Evolutionary conservation across 495 filamentous ascomycete species (phyloP).

Genomic region (Xanthoparmelia taractica): DNA sequence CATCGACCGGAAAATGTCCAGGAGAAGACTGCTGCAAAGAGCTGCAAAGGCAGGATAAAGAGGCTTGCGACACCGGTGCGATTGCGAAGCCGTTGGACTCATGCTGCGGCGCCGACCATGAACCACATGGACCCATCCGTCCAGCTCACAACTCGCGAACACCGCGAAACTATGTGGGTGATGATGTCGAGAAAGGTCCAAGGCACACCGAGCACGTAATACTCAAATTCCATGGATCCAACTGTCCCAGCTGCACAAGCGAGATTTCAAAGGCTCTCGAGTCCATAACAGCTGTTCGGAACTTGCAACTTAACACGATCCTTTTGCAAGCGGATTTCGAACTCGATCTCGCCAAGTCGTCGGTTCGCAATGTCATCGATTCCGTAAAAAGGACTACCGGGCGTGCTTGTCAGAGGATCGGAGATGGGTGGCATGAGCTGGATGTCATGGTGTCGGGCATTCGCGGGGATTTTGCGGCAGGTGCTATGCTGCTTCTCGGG

Average conservation of each 20-base stretch:
- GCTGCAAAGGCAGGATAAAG: not conserved
- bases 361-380: slow-evolving; percentile 39
- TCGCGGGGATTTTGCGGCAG: not conserved
- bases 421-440: not conserved
- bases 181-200: not conserved
- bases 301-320: slow-evolving; percentile 53
- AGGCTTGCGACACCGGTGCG: not conserved
- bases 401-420: slow-evolving; percentile 45
- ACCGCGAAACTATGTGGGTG: not conserved
- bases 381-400: slow-evolving; percentile 49
- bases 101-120: not conserved
- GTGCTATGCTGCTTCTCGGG: not conserved
- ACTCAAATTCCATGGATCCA: slow-evolving; percentile 5
- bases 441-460: slow-evolving; percentile 25
- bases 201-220: not conserved
- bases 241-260: slow-evolving; percentile 5
- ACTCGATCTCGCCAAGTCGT: slow-evolving; percentile 34
- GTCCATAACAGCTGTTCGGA: slow-evolving; percentile 28
- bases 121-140: not conserved
- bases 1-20: not conserved
- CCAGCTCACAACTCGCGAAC: not conserved
- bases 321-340: slow-evolving; percentile 57
- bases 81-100: not conserved
- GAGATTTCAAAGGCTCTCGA: slow-evolving; percentile 3
- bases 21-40: not conserved